Evolutionary conservation across 352 stramenopile genomes (phyloP), one percentile per base, ranked within the genome.

Genomic region (Blastocystis sp.): DNA sequence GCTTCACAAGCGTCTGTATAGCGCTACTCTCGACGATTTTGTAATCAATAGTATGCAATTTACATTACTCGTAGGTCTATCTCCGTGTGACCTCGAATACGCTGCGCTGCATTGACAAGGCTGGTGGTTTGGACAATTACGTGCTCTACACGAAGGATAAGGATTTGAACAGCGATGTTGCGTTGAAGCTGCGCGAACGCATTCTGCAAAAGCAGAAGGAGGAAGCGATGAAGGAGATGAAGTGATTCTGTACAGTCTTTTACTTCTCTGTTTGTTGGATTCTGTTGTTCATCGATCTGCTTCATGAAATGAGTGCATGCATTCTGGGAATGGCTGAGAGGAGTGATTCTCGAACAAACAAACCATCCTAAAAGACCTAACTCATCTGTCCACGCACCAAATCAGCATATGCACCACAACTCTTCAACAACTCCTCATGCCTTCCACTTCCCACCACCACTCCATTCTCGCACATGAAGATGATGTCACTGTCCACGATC

Each of bases 401-500:
- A 34, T 34, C 28, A 34, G 28, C 28, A 34, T 34, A 34, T 34
- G 28, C 0, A 34, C 0, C 0, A 34, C 28, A 34, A 34, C 28
- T 34, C 28, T 34, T 34, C 28, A 34, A 0, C 28, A 34, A 34
- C 28, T 34, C 28, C 28, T 34, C 28, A 34, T 34, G 28, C 28
- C 28, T 34, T 34, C 28, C 28, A 34, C 28, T 34, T 34, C 28
- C 28, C 28, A 34, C 28, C 28, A 34, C 28, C 28, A 34, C 28
- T 34, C 28, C 28, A 34, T 34, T 34, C 28, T 34, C 92, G 48
- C 90, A 89, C 34, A 92, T 91, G 79, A 97, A 94, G 64, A 98
- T 92, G 1, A 66, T 68, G 17, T 91, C 89, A 7, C 94, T 91
- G 1, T 34, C 28, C 28, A 34, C 28, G 28, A 34, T 34, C 28